These are phyloP conservation scores for Aegilops speltoides DNA, from an alignment of 176 grass and related monocot species.

Conservation along the genomic window DNA sequence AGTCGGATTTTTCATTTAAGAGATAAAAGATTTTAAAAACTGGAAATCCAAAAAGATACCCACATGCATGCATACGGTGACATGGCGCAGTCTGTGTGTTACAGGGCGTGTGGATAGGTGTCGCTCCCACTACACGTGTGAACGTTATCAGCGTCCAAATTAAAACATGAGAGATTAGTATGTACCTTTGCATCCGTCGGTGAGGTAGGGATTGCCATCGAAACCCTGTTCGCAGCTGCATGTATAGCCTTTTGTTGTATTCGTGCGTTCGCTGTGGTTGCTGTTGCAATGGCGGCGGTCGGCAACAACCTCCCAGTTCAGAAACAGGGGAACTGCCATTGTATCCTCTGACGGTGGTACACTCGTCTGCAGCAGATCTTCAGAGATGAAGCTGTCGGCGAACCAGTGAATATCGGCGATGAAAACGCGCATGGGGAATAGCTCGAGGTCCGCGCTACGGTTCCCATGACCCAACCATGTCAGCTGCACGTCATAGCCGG, in stretches of 20 bases:
- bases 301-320: neutral
- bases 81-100: too few relatives aligned
- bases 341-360: neutral
- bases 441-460: neutral
- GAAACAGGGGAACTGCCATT: neutral
- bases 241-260: neutral
- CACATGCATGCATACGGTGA: too few relatives aligned
- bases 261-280: neutral
- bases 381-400: neutral
- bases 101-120: too few relatives aligned
- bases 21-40: too few relatives aligned
- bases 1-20: too few relatives aligned
- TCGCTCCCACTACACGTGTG: too few relatives aligned
- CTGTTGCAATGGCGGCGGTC: neutral
- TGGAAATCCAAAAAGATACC: too few relatives aligned
- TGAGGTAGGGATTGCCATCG: neutral
- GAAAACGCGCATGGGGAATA: neutral
- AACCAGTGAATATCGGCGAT: neutral
- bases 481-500: neutral
- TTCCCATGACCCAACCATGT: neutral
- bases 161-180: too few relatives aligned
- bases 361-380: neutral
- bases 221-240: neutral
- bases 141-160: too few relatives aligned
- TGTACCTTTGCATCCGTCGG: neutral